A percentile compares a stretch with the other conserved stretches of the same genome.
These are phyloP conservation scores for Colletotrichum navitas DNA, from an alignment of 2,329 filamentous ascomycete species.

Conservation along the genomic window DNA sequence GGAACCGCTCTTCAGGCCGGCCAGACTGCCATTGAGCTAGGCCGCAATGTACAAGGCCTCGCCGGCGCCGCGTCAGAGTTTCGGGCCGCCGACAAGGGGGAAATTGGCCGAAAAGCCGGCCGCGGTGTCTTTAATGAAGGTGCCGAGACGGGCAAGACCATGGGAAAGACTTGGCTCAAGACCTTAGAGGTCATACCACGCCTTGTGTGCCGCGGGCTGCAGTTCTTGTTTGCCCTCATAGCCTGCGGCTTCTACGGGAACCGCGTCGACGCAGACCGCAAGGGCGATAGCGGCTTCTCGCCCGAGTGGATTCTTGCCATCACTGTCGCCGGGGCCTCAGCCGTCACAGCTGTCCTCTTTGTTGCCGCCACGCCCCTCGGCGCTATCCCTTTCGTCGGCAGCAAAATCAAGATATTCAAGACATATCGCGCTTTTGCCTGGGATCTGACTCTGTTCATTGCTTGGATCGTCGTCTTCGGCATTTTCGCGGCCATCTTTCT, in stretches of 20 bases:
- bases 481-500: constrained; percentile 81
- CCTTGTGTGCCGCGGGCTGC: constrained; percentile 70
- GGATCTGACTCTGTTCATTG: constrained; percentile 58
- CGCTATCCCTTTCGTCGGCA: constrained; percentile 51
- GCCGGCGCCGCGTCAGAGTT: constrained; percentile 48
- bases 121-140: constrained; percentile 52
- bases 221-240: constrained; percentile 77
- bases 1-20: constrained; percentile 50
- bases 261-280: constrained; percentile 64
- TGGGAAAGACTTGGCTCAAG: constrained; percentile 60
- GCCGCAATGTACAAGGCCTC: constrained; percentile 47
- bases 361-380: constrained; percentile 54
- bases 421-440: constrained; percentile 60
- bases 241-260: constrained; percentile 77
- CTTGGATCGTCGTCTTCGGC: constrained; percentile 77
- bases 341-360: constrained; percentile 63
- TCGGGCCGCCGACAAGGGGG: constrained; percentile 50
- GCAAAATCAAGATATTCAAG: constrained; percentile 52
- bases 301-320: constrained; percentile 76
- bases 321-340: constrained; percentile 66
- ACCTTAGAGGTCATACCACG: constrained; percentile 62
- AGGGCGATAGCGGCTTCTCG: constrained; percentile 55
- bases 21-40: constrained; percentile 51
- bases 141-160: constrained; percentile 55
- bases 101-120: constrained; percentile 48